A percentile compares a stretch with the other conserved stretches of the same genome.
Evolutionary conservation across 1,139 yeast genomes (phyloP).

Genomic region (Zygosaccharomyces pseudobailii): DNA sequence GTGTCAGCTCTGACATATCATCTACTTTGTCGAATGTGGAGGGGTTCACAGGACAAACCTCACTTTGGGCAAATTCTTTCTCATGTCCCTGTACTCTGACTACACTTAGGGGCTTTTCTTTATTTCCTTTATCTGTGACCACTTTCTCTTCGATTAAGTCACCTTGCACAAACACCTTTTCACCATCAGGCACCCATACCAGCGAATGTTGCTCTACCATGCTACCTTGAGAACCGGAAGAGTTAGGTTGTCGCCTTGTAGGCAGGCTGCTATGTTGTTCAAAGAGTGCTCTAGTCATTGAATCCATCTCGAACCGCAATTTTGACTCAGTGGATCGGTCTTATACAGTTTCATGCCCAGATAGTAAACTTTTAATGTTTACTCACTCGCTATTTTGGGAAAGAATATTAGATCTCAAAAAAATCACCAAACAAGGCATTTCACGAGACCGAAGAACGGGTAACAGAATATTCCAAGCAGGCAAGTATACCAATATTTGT

Average conservation of each 20-base stretch:
- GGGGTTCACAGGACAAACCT: conserved; percentile 67
- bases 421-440: neutral
- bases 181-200: conserved; percentile 83
- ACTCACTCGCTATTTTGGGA: conserved; percentile 3
- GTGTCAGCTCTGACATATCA: conserved; percentile 95
- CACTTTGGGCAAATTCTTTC: conserved; percentile 46
- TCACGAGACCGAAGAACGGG: neutral
- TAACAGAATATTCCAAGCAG: neutral
- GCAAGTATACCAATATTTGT: too few species aligned
- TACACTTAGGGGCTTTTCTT: conserved; percentile 17
- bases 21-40: conserved; percentile 86
- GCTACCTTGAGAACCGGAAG: conserved; percentile 2
- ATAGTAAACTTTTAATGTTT: neutral
- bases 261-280: neutral
- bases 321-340: conserved; percentile 1
- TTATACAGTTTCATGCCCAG: conserved; percentile 1
- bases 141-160: conserved; percentile 39
- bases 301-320: neutral
- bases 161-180: conserved; percentile 63
- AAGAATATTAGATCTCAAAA: conserved; percentile 4
- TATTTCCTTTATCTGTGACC: conserved; percentile 20
- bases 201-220: conserved; percentile 32
- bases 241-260: neutral
- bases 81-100: conserved; percentile 25
- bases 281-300: conserved; percentile 3